phyloP scores from a whole-genome alignment of 352 stramenopile species.

The Blastocystis hominis region DNA sequence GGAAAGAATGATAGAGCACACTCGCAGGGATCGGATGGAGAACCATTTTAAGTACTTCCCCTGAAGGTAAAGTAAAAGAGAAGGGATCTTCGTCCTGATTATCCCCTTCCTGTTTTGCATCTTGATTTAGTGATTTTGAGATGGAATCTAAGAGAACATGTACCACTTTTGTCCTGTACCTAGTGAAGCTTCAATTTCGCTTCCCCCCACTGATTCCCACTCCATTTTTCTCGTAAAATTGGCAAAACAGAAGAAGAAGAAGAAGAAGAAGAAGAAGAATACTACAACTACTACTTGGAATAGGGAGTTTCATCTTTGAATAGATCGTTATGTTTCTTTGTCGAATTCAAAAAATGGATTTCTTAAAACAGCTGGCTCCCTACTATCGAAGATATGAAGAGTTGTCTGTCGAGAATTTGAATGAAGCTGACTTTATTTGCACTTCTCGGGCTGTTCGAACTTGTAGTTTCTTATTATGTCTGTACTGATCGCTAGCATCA shows the following conservation, averaged over 20 bases:
- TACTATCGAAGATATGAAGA: neutral
- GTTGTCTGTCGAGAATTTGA: neutral
- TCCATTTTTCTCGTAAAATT: neutral
- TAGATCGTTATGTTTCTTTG: neutral
- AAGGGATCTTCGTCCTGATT: neutral
- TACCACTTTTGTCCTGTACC: neutral
- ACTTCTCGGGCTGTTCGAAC: neutral
- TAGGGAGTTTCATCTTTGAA: too few species aligned
- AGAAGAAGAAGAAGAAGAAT: neutral
- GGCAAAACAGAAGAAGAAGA: neutral
- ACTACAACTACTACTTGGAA: neutral
- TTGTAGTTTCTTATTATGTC: neutral
- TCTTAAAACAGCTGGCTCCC: constrained; percentile 8
- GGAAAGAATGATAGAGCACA: neutral
- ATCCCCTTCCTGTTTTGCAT: too few species aligned
- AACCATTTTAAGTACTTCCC: neutral
- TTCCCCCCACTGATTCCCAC: neutral
- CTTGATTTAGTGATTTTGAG: neutral
- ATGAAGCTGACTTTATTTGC: neutral
- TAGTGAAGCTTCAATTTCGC: neutral
- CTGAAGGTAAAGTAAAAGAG: constrained; percentile 3
- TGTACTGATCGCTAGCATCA: neutral
- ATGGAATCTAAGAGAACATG: neutral
- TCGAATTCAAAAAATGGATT: neutral
- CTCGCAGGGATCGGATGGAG: neutral